Base-by-base conservation (phyloP, 345 rosid species). In the Gossypium stocksii region DNA sequence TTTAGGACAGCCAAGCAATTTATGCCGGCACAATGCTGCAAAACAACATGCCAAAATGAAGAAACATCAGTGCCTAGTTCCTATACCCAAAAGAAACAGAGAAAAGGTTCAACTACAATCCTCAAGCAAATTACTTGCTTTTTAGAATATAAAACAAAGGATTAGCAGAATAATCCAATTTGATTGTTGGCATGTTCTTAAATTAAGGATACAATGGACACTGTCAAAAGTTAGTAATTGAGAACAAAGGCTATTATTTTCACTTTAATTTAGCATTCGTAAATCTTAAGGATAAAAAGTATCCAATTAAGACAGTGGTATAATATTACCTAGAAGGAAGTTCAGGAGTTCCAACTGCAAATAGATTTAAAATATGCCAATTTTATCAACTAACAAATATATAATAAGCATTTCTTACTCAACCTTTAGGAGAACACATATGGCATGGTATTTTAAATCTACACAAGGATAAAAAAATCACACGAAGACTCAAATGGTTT, bases 11-110 rank as follows among this genome's bases (percentile, higher is more conserved):
- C 84, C 86, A 96, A 81, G 86, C 94, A 90, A 85, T 96, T 96
- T 71, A 96, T 74, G 77, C 99, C 99, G 64, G 97, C 97, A 81
- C 93, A 93, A 82, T 96, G 99, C 99, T 96, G 92, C 86, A 87
- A 70, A 65, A 71, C 60, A 65, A 60, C 61, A 52, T 52, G 20
- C 60, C 58, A 48, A 49, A 48, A 10, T 2, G 19, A 17, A 29
- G 25, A 70, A 52, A 70, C 48, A 29, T 70, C 61, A 70, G 9
- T 17, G 22, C 44, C 57, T 25, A 25, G 44, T 27, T 29, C 61
- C 73, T 29, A 27, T 2, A 69, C 23, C 44, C 25, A 25, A 16
- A 27, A 65, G 27, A 8, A 68, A 68, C 4, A 48, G 44, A 25
- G 9, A 25, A 25, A 25, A 9, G n/a, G 44, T 1, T n/a, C 7